Evolutionary conservation across 2,329 filamentous ascomycete species (phyloP).

Genomic region (Arthroderma sp.): DNA sequence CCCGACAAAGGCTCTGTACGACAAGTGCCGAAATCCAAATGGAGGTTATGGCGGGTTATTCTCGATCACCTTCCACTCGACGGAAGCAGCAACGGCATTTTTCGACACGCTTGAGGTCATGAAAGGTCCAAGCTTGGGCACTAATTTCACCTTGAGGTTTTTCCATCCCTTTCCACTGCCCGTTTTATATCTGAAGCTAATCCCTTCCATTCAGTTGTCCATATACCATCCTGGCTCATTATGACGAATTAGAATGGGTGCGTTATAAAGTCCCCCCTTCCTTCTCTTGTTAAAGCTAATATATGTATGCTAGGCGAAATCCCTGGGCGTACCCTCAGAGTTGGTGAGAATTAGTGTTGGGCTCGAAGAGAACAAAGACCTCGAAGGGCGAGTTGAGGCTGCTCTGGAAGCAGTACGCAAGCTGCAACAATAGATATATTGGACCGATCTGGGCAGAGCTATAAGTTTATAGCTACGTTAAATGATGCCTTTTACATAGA

Average conservation of each 20-base stretch:
- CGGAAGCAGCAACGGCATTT: constrained; percentile 61
- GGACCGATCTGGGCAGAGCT: too few relatives aligned
- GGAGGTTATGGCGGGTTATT: constrained; percentile 86
- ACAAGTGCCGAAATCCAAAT: constrained; percentile 56
- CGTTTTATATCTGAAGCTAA: constrained; percentile 6
- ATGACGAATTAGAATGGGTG: constrained; percentile 79
- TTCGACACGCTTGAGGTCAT: constrained; percentile 76
- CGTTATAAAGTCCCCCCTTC: constrained; percentile 14
- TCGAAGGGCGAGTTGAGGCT: constrained; percentile 50
- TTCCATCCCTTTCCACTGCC: constrained; percentile 4
- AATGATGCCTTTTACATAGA: too few relatives aligned
- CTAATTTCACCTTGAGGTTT: constrained; percentile 77
- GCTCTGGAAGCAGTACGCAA: constrained; percentile 49
- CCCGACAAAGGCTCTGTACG: constrained; percentile 58
- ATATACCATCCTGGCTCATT: constrained; percentile 86
- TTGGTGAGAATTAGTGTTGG: constrained; percentile 82
- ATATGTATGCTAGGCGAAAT: constrained; percentile 42
- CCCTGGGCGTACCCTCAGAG: constrained; percentile 65
- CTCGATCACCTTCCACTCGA: constrained; percentile 64
- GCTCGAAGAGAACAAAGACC: constrained; percentile 59
- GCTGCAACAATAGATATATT: too few relatives aligned
- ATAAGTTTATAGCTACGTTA: too few relatives aligned
- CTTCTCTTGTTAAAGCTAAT: constrained; percentile 8
- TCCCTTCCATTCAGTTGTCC: constrained; percentile 47
- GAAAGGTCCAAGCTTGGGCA: constrained; percentile 89